Base-by-base conservation (phyloP, 768 basidiomycete genomes). In the Suillus placidus region DNA sequence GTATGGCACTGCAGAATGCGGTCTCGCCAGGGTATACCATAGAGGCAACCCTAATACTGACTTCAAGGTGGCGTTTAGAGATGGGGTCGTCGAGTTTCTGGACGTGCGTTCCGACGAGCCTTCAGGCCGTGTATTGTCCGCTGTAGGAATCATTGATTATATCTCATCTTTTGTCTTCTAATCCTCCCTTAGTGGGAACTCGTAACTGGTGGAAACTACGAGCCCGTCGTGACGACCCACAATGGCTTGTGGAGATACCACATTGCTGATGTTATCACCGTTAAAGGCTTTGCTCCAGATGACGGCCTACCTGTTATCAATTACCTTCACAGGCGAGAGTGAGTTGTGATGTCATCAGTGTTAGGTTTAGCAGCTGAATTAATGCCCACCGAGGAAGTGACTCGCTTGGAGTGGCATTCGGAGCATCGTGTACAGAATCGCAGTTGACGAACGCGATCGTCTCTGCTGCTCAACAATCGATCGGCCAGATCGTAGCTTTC, bases 371-470 rank as follows among this genome's bases (percentile, higher is more conserved):
- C 30, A 35, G 6, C 32, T 55, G 20, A 55, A n/a, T n/a, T n/a
- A 12, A n/a, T 35, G 20, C 2, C 12, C 6, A 1, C 32, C 12
- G 20, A 6, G 32, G 32, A 35, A 55, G 54, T 55, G 38, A 55
- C 12, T 56, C n/a, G 26, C 42, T 66, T 32, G 64, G 62, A 32
- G 65, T 63, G 30, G 42, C 61, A 30, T 43, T 43, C n/a, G 30
- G 57, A 6, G 63, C 40, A 8, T 34, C 55, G 51, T 55, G 63
- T 47, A 63, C 62, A 2, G 73, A 74, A 60, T 63, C 66, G 18
- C 69, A 69, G 9, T 60, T 72, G 35, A 51, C 54, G 14, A 23
- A 49, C 6, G 64, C 71, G 0, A 38, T 74, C 14, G 14, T 66
- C n/a, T 60, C 65, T 40, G 34, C 32, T 2, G 51, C 49, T n/a